A percentile compares a stretch with the other conserved stretches of the same genome.
phyloP scores from a whole-genome alignment of 192 early-diverging fungal genomes.

The Jimgerdemannia flammicorona region DNA sequence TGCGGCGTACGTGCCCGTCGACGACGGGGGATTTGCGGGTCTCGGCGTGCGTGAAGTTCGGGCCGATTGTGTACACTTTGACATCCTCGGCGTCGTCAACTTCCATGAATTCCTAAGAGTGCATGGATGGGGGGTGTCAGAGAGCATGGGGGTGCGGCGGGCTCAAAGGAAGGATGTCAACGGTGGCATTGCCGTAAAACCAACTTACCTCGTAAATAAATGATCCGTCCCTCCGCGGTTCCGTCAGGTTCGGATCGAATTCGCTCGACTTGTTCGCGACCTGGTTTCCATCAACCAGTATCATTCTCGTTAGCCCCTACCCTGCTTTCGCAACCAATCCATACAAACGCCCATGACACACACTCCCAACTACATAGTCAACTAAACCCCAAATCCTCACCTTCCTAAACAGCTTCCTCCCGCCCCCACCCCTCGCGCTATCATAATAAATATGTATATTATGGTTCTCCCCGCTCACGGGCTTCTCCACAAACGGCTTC shows the following conservation, averaged over 20 bases:
- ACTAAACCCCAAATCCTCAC: conserved; percentile 17
- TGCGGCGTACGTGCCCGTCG: conserved; percentile 91
- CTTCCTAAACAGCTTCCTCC: conserved; percentile 76
- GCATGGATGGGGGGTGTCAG: background rate
- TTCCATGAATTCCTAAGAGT: conserved; percentile 68
- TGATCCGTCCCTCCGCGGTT: conserved; percentile 70
- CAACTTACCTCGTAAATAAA: conserved; percentile 77
- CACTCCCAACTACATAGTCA: background rate
- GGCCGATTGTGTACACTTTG: conserved; percentile 95
- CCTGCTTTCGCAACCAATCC: too few species aligned
- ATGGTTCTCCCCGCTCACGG: conserved; percentile 94
- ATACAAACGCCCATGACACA: background rate
- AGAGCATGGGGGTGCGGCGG: background rate
- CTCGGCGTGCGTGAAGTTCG: conserved; percentile 89
- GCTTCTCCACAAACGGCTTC: conserved; percentile 99
- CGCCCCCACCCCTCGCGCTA: conserved; percentile 75
- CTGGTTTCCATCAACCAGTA: conserved; percentile 21
- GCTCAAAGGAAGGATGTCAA: background rate
- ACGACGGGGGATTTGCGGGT: conserved; percentile 96
- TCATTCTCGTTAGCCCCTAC: too few species aligned
- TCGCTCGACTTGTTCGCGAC: conserved; percentile 95
- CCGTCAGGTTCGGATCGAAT: conserved; percentile 64
- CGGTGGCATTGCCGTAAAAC: background rate
- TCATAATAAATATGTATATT: conserved; percentile 97
- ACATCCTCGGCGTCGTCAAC: conserved; percentile 96